phyloP scores from a whole-genome alignment of 2,329 filamentous ascomycete species.

The Tolypocladium cylindrosporum region DNA sequence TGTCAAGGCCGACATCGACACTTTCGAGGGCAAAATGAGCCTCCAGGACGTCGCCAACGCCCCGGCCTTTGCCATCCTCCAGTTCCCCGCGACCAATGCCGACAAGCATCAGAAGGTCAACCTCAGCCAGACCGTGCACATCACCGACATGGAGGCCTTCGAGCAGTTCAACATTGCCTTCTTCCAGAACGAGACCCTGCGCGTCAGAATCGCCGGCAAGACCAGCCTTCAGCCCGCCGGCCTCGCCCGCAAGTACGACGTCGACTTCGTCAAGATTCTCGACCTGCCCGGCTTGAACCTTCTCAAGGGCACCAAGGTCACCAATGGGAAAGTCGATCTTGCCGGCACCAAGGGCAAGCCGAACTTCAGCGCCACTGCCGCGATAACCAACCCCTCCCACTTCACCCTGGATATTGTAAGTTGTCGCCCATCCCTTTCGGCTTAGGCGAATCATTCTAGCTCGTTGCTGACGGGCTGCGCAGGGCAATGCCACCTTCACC shows the following conservation, averaged over 20 bases:
- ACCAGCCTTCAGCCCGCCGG: conserved; percentile 41
- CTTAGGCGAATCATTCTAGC: not conserved
- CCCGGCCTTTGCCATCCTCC: conserved; percentile 37
- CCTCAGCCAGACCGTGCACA: conserved; percentile 35
- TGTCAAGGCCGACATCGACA: conserved; percentile 39
- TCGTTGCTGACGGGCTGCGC: not conserved
- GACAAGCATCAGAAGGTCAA: conserved; percentile 40
- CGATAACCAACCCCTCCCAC: conserved; percentile 54
- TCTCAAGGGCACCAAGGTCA: conserved; percentile 45
- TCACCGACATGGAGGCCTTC: conserved; percentile 38
- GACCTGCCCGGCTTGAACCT: conserved; percentile 40
- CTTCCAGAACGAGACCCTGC: conserved; percentile 37
- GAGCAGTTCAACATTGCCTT: conserved; percentile 46
- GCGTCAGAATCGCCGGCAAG: conserved; percentile 40
- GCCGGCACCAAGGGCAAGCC: conserved; percentile 29
- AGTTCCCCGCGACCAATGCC: conserved; percentile 41
- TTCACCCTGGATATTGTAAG: conserved; percentile 55
- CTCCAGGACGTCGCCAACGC: conserved; percentile 38
- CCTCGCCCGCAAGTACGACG: conserved; percentile 35
- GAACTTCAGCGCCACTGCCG: conserved; percentile 51
- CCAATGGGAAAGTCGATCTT: conserved; percentile 36
- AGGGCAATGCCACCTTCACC: conserved; percentile 55
- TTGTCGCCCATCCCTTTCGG: conserved; percentile 4
- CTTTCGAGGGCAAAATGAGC: conserved; percentile 44
- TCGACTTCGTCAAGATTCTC: conserved; percentile 47